These are phyloP conservation scores for Eremochloa ophiuroides DNA, from an alignment of 176 grass and related monocot genomes.

Conservation along the genomic window DNA sequence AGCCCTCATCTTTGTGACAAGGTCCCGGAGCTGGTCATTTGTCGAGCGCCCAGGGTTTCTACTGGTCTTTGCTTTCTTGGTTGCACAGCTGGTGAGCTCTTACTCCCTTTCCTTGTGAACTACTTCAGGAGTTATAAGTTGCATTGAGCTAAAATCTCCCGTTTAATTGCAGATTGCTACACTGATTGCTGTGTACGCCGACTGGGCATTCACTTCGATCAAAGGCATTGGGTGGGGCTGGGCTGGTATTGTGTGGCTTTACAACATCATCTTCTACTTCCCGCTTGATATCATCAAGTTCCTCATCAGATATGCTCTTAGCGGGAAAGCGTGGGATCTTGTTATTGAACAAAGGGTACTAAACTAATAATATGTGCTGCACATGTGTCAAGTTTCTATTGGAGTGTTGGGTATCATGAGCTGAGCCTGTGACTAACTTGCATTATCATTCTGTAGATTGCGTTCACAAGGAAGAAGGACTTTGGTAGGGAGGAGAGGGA, in stretches of 20 bases:
- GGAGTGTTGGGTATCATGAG: not conserved
- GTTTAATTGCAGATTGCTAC: constrained; percentile 59
- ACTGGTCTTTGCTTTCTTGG: constrained; percentile 62
- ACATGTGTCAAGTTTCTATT: not conserved
- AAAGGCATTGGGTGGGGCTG: constrained; percentile 74
- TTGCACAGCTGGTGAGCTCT: constrained; percentile 62
- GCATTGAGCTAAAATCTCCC: not conserved
- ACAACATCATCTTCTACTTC: constrained; percentile 65
- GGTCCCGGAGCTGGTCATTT: constrained; percentile 66
- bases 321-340: constrained; percentile 68
- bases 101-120: not conserved
- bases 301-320: constrained; percentile 54
- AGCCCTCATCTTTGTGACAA: constrained; percentile 86
- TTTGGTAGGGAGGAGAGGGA: constrained; percentile 42
- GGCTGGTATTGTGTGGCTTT: constrained; percentile 76
- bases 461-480: constrained; percentile 61
- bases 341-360: constrained; percentile 34
- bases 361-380: not conserved
- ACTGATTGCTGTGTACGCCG: constrained; percentile 70
- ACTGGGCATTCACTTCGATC: constrained; percentile 65
- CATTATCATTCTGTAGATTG: constrained; percentile 30
- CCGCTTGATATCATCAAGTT: constrained; percentile 83
- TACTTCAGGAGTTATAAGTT: not conserved
- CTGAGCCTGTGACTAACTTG: not conserved
- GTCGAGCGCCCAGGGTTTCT: constrained; percentile 63